A percentile compares a stretch with the other conserved stretches of the same genome.
Evolutionary conservation across 2,329 filamentous ascomycete species (phyloP).

Genomic region (Penicillium sp.): DNA sequence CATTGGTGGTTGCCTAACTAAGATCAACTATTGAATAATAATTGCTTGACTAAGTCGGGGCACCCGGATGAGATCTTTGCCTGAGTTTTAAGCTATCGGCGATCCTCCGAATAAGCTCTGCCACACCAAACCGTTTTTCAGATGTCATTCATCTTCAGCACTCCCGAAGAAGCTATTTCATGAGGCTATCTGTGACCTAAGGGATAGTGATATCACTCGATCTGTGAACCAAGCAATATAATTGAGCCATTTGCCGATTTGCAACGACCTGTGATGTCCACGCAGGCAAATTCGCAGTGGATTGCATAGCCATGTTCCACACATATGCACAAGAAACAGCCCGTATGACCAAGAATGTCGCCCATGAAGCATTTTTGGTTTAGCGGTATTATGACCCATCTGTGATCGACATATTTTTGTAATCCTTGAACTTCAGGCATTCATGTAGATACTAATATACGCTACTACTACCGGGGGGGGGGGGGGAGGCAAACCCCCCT

Average conservation of each 20-base stretch:
- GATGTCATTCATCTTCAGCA: background rate
- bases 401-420: too few relatives aligned
- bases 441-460: too few relatives aligned
- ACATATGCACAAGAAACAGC: too few relatives aligned
- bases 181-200: background rate
- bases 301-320: constrained; percentile 17
- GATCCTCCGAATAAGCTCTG: constrained; percentile 10
- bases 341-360: too few relatives aligned
- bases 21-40: background rate
- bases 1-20: constrained; percentile 6
- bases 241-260: background rate
- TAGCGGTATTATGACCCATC: too few relatives aligned
- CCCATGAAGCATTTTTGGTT: too few relatives aligned
- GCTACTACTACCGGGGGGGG: too few relatives aligned
- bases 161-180: background rate
- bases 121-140: background rate
- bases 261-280: background rate
- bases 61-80: background rate
- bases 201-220: background rate
- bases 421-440: too few relatives aligned
- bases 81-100: constrained; percentile 4
- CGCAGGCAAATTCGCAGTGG: constrained; percentile 16
- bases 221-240: background rate
- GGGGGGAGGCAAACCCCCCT: too few relatives aligned
- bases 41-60: background rate